Percentiles rank a stretch among this genome's conserved stretches.
Evolutionary conservation across 371 early-diverging fungal species (phyloP).

Genomic region (Apophysomyces elegans): DNA sequence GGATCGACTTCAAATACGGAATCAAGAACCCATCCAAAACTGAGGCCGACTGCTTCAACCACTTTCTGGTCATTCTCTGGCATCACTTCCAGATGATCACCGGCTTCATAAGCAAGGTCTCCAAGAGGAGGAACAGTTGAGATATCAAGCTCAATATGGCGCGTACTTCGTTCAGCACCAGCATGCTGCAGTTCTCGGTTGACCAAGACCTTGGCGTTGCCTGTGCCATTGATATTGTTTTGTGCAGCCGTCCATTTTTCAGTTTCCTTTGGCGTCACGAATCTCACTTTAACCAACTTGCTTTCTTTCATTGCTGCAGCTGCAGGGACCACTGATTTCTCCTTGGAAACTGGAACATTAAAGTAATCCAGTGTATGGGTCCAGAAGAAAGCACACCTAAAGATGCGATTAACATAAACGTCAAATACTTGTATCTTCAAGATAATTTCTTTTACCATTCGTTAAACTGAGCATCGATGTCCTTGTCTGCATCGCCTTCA

Average conservation of each 20-base stretch:
- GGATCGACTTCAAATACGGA: conserved; percentile 57
- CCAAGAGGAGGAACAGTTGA: conserved; percentile 28
- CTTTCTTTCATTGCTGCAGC: conserved; percentile 13
- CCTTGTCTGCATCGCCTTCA: conserved; percentile 57
- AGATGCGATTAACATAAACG: neutral
- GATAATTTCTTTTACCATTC: conserved; percentile 32
- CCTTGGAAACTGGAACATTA: conserved; percentile 37
- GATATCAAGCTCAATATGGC: conserved; percentile 56
- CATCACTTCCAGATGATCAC: conserved; percentile 63
- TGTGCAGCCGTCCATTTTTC: conserved; percentile 34
- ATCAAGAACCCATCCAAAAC: conserved; percentile 57
- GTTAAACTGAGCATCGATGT: conserved; percentile 55
- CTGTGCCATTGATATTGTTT: conserved; percentile 35
- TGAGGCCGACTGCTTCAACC: conserved; percentile 51
- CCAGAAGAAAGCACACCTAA: conserved; percentile 53
- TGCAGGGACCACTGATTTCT: conserved; percentile 40
- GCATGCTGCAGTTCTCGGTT: conserved; percentile 47
- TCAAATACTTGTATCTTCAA: too few species aligned
- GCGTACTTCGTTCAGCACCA: conserved; percentile 45
- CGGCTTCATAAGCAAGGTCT: conserved; percentile 43
- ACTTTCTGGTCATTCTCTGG: conserved; percentile 45
- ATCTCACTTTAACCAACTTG: conserved; percentile 26
- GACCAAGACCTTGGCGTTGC: conserved; percentile 26
- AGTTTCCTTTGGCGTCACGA: conserved; percentile 33
- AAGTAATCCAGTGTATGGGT: conserved; percentile 31